These are phyloP conservation scores for Camelina laxa DNA, from an alignment of 345 rosid genomes.

Conservation along the genomic window DNA sequence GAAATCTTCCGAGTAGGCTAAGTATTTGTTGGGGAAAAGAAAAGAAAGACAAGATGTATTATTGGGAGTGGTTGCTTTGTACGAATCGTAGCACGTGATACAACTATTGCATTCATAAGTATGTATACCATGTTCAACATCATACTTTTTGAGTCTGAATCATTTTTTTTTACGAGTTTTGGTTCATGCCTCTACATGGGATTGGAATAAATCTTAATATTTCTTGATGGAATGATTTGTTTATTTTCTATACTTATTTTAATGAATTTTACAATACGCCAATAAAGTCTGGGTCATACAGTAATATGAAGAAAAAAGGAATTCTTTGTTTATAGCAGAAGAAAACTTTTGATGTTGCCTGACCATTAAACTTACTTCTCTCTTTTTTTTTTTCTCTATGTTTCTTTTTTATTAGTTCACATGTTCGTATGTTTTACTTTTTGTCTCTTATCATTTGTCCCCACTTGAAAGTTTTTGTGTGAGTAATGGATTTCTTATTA, in stretches of 20 bases:
- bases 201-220: neutral
- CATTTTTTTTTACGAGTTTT: neutral
- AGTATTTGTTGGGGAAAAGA: conserved; percentile 17
- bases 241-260: neutral
- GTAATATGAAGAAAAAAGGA: neutral
- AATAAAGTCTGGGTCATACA: neutral
- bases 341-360: conserved; percentile 40
- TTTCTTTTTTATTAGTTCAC: conserved; percentile 21
- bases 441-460: conserved; percentile 43
- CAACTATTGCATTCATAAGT: neutral
- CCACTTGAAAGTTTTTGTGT: conserved; percentile 38
- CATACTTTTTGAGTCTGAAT: too few species aligned
- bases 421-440: conserved; percentile 28
- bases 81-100: conserved; percentile 16
- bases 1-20: conserved; percentile 27
- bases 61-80: conserved; percentile 27
- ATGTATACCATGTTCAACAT: too few species aligned
- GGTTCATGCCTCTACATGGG: neutral
- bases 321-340: conserved; percentile 45
- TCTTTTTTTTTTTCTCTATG: neutral
- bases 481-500: conserved; percentile 33
- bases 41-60: conserved; percentile 22
- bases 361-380: conserved; percentile 29
- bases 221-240: neutral
- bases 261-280: neutral